phyloP scores from a whole-genome alignment of 2,329 filamentous ascomycete species.

The Sclerotinia spermophila region DNA sequence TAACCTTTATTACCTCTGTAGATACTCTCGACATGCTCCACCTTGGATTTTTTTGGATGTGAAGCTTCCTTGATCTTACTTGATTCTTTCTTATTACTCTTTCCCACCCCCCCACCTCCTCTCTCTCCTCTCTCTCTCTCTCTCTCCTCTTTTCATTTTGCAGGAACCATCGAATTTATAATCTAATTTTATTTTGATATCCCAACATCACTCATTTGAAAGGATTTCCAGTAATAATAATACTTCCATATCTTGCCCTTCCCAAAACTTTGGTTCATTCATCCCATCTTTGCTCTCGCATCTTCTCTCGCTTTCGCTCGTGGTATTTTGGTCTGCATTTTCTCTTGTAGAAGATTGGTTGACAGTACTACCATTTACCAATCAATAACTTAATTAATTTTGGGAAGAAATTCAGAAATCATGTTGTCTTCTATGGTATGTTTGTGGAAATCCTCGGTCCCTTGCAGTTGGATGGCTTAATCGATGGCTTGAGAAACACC shows the following conservation, averaged over 20 bases:
- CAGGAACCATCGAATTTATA: background rate
- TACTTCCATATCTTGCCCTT: background rate
- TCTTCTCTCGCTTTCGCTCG: background rate
- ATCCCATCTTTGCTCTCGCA: background rate
- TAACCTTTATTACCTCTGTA: too few species aligned
- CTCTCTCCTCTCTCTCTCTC: background rate
- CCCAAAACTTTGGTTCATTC: background rate
- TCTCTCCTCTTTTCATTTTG: background rate
- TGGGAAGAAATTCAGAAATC: background rate
- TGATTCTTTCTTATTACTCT: too few species aligned
- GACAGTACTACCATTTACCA: background rate
- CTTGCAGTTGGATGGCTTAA: background rate
- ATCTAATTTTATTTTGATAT: background rate
- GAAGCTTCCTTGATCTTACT: background rate
- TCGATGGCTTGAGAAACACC: background rate
- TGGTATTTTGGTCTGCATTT: background rate
- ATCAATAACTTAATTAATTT: background rate
- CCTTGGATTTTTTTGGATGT: background rate
- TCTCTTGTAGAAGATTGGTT: background rate
- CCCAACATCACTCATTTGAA: background rate
- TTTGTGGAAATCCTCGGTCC: background rate
- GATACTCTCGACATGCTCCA: too few species aligned
- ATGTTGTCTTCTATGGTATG: conserved; percentile 10
- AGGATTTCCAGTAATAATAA: background rate
- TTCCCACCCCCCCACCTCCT: background rate